A percentile compares a stretch with the other conserved stretches of the same genome.
phyloP scores from a whole-genome alignment of 2,329 filamentous ascomycete genomes.

The Xylaria digitata region DNA sequence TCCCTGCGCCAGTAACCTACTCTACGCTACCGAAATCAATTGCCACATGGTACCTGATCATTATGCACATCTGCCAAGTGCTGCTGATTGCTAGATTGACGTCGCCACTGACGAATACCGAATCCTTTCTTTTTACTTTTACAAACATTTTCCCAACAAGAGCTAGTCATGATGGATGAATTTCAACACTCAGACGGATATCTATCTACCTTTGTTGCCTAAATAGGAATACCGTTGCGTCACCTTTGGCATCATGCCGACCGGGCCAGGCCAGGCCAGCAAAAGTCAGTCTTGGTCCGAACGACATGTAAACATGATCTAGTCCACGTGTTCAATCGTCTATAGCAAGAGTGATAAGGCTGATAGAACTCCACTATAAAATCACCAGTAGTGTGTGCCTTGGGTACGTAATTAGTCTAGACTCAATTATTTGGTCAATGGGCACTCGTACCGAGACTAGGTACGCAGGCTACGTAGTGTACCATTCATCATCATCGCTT shows the following conservation, averaged over 20 bases:
- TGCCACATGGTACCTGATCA: too few species aligned
- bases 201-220: conserved; percentile 8
- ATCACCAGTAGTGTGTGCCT: background rate
- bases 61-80: too few species aligned
- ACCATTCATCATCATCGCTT: background rate
- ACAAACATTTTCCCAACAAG: too few species aligned
- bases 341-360: conserved; percentile 16
- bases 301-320: background rate
- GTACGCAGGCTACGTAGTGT: too few species aligned
- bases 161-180: too few species aligned
- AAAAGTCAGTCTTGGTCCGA: conserved; percentile 3
- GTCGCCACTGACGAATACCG: too few species aligned
- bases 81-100: too few species aligned
- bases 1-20: too few species aligned
- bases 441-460: too few species aligned
- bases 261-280: background rate
- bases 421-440: background rate
- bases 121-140: too few species aligned
- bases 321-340: conserved; percentile 19
- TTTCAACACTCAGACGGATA: too few species aligned
- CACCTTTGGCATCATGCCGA: conserved; percentile 1
- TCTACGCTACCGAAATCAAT: too few species aligned
- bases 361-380: conserved; percentile 23
- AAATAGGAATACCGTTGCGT: conserved; percentile 21
- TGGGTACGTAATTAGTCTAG: background rate